phyloP scores from a whole-genome alignment of 164 flowering plant species.

The Pachysandra terminalis region DNA sequence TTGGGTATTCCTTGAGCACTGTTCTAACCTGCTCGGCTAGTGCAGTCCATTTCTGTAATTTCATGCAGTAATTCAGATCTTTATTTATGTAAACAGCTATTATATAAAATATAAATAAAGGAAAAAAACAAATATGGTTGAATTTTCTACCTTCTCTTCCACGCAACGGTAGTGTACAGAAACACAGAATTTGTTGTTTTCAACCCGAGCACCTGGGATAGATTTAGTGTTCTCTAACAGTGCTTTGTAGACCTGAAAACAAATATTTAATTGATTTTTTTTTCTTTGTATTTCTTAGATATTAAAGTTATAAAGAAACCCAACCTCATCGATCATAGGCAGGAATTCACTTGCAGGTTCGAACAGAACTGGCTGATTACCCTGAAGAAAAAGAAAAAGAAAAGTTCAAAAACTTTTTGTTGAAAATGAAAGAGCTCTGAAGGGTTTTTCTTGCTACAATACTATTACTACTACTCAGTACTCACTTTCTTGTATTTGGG shows the following conservation, averaged over 20 bases:
- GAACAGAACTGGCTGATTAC: conserved; percentile 46
- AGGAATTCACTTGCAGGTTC: conserved; percentile 81
- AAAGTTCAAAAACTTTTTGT: not conserved
- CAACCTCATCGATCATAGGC: conserved; percentile 83
- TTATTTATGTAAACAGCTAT: not conserved
- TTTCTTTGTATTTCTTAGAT: too few relatives aligned
- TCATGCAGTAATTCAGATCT: not conserved
- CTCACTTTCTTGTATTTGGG: conserved; percentile 38
- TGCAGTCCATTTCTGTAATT: conserved; percentile 64
- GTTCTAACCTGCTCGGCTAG: conserved; percentile 63
- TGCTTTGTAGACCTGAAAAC: conserved; percentile 52
- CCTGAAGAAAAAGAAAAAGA: conserved; percentile 26
- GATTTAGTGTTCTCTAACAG: conserved; percentile 44
- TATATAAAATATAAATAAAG: too few relatives aligned
- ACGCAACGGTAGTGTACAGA: conserved; percentile 73
- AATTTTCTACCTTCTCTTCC: conserved; percentile 49
- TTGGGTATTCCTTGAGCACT: conserved; percentile 64
- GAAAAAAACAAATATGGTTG: not conserved
- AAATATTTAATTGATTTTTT: not conserved
- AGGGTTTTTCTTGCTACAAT: not conserved
- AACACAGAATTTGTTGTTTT: conserved; percentile 59
- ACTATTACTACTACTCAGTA: conserved; percentile 18
- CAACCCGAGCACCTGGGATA: conserved; percentile 56
- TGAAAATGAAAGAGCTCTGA: not conserved
- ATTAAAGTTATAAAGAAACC: not conserved